Base-by-base conservation (phyloP, 1,284 basidiomycete species). In the Cutaneotrichosporon sp. region DNA sequence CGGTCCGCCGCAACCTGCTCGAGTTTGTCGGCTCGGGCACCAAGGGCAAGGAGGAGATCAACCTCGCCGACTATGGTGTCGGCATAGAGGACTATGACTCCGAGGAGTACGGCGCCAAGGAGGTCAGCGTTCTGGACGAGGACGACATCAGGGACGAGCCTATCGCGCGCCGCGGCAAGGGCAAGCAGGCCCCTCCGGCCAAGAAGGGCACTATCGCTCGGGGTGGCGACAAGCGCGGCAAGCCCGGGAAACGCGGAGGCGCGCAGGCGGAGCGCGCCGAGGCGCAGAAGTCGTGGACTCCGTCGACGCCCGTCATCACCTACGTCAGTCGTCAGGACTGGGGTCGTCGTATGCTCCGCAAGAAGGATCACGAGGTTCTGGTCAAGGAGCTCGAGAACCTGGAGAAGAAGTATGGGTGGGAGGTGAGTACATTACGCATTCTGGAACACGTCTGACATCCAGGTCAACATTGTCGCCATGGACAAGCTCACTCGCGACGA, bases 291-390 rank as follows among this genome's bases (percentile, higher is more conserved):
- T 9, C 47, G 14, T 31, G 18, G 4, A 29, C 47, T 27, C 47
- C 47, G 3, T 50, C 47, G 1, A 50, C 34, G 62, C 83, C 79
- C 20, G 92, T 93, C 33, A 91, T 94, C 78, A 93, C 91, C 11
- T 93, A 94, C 72, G 85, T 95, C 65, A 90, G 88, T 13, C 83
- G 92, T 14, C 92, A 95, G 73, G 86, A 84, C 11, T 93, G 91
- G 91, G 89, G 87, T n/a, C 81, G 91, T 20, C 83, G 92, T 27
- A 81, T 81, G 81, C 68, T 82, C 55, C 67, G 60, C 49, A 70
- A 75, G 59, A 66, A 76, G 49, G 79, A 79, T 54, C 80, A 82
- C 63, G 75, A 79, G n/a, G 69, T 63, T 42, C 67, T 82, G 45
- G 81, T 82, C 38, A 67, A 69, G 58, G 79, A 77, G 60, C 66